Evolutionary conservation across 2,329 filamentous ascomycete genomes (phyloP), one percentile per base, ranked within the genome.

Genomic region (Fusarium sp.): DNA sequence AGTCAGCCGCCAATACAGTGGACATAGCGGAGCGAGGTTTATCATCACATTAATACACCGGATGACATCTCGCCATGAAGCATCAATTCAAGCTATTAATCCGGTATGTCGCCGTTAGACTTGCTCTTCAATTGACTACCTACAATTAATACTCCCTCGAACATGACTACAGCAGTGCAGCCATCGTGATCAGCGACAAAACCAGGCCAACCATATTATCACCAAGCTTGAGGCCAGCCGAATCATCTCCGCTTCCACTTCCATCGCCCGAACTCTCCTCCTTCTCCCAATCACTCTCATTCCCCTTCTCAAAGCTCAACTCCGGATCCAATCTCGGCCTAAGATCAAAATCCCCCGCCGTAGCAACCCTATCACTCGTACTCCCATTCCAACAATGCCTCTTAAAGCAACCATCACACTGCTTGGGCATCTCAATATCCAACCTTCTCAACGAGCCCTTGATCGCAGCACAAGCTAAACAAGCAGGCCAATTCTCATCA

Each of bases 381-480:
- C 36, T 65, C 1, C 78, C 78, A 58, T 79, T 50, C 77, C 78
- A 79, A 28, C 78, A 79, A 41, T 79, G 78, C 8, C 45, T 60
- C 15, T 70, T 24, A 61, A 79, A 79, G 16, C 78, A 79, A 26
- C 73, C 39, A 15, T 65, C 62, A 45, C 78, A 79, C 30, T 78
- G 71, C 7, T 35, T 57, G 1, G 78, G 78, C 9, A 75, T 6
- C 3, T 74, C 57, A 3, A 76, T 61, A 8, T 56, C 50, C 9
- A 72, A 12, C 1, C 78, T 67, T 63, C 88, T 84, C 64, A 94
- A 85, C 56, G 90, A 93, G 38, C 94, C 87, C 59, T 86, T 89
- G 15, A 97, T 85, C 10, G 95, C 90, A 1, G 94, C 94, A 79
- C 95, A 97, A 4, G 91, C 93, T 3, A 95, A 90, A 75, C 95